Conservation (phyloP, 306 rosid genomes). For the Fragaria iinumae region DNA sequence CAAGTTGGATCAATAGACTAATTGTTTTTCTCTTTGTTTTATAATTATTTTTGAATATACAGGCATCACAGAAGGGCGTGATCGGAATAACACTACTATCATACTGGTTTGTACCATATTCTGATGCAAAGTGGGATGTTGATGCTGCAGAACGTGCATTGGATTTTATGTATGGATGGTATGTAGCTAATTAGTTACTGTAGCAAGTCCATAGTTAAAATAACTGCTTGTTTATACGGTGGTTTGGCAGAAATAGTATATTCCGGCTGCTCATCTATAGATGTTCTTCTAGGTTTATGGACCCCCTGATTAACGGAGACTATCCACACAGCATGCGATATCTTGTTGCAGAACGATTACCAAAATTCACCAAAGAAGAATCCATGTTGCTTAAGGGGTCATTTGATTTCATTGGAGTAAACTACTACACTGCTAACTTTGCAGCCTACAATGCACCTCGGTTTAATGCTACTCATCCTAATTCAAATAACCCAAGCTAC, state of each 20-base stretch:
- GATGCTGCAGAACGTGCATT: slow-evolving; percentile 44
- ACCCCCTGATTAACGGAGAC: slow-evolving; percentile 50
- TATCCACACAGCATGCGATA: slow-evolving; percentile 61
- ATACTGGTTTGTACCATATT: slow-evolving; percentile 46
- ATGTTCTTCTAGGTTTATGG: slow-evolving; percentile 46
- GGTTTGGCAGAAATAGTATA: background rate
- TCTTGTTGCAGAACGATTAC: slow-evolving; percentile 50
- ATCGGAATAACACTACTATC: slow-evolving; percentile 49
- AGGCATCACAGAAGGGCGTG: slow-evolving; percentile 57
- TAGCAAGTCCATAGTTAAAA: background rate
- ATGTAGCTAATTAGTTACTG: background rate
- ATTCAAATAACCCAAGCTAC: slow-evolving; percentile 25
- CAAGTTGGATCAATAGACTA: background rate
- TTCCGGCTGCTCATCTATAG: background rate
- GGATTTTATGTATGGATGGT: slow-evolving; percentile 76
- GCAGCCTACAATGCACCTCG: slow-evolving; percentile 29
- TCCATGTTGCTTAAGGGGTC: slow-evolving; percentile 47
- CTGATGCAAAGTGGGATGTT: slow-evolving; percentile 13
- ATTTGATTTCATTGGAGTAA: slow-evolving; percentile 59
- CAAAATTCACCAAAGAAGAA: slow-evolving; percentile 47
- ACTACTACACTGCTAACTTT: slow-evolving; percentile 48
- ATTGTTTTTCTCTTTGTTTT: background rate
- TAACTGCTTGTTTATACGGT: too few species aligned
- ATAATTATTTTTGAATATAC: background rate
- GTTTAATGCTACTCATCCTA: background rate